Conservation (phyloP, 306 rosid genomes). For the Cercis canadensis region DNA sequence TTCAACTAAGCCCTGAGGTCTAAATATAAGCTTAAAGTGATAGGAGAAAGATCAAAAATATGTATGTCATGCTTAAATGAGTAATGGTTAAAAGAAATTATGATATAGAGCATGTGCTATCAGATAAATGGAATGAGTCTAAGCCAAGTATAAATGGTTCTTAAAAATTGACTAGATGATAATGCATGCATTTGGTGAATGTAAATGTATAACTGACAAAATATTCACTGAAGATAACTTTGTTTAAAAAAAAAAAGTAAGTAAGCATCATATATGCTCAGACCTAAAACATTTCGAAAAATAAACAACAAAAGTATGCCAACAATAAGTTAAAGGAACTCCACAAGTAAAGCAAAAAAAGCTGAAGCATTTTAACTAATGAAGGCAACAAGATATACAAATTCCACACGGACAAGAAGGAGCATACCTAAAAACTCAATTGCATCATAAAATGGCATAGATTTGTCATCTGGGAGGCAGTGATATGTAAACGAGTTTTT, state of each 20-base stretch:
- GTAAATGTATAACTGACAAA: neutral
- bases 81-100: too few relatives aligned
- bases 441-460: slow-evolving; percentile 85
- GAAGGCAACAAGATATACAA: slow-evolving; percentile 36
- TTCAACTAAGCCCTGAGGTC: too few relatives aligned
- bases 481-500: slow-evolving; percentile 95
- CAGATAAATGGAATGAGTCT: neutral
- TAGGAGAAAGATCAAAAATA: neutral
- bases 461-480: slow-evolving; percentile 86
- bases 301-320: neutral
- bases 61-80: too few relatives aligned
- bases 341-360: neutral
- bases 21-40: neutral
- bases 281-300: too few relatives aligned
- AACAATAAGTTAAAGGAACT: slow-evolving; percentile 26
- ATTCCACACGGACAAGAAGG: slow-evolving; percentile 12
- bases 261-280: neutral
- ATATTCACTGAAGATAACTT: too few relatives aligned
- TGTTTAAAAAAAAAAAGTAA: too few relatives aligned
- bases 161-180: slow-evolving; percentile 9
- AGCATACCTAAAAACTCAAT: slow-evolving; percentile 83
- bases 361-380: slow-evolving; percentile 10
- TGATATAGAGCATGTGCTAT: too few relatives aligned
- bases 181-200: slow-evolving; percentile 1
- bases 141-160: neutral